Evolutionary conservation across 441 rosid genomes (phyloP).

Genomic region (Breynia disticha): DNA sequence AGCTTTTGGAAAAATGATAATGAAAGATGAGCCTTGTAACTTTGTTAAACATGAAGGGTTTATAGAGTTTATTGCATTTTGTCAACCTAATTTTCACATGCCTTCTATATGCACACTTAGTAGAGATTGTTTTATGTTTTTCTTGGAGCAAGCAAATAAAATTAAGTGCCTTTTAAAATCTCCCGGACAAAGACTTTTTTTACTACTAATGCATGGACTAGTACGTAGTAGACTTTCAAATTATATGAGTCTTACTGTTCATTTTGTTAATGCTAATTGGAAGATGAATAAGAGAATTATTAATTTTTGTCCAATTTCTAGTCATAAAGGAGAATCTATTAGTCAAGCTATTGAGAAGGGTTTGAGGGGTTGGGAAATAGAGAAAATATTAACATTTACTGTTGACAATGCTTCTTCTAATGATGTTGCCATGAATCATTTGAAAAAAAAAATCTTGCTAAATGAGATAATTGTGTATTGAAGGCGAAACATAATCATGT

Average conservation of each 20-base stretch:
- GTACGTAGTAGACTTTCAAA: no score
- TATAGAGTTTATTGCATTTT: background rate
- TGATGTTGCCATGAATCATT: background rate
- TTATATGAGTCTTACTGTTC: constrained; percentile 4
- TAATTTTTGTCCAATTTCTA: constrained; percentile 4
- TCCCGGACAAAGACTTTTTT: background rate
- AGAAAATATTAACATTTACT: background rate
- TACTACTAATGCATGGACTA: constrained; percentile 7
- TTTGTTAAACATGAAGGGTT: no score
- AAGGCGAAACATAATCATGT: constrained; percentile 1
- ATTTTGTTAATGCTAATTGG: constrained; percentile 8
- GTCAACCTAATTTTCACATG: no score
- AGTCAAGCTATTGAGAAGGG: background rate
- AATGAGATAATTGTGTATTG: background rate
- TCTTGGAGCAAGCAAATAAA: no score
- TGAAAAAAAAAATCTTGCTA: background rate
- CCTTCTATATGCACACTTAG: no score
- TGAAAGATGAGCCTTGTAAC: no score
- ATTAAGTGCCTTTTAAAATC: no score
- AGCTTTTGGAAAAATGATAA: no score
- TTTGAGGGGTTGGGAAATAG: constrained; percentile 6
- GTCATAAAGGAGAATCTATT: constrained; percentile 3
- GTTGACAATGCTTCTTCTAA: constrained; percentile 12
- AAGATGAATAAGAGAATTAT: constrained; percentile 1
- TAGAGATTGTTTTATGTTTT: no score